Base-by-base conservation (phyloP, 192 early-diverging fungal species). In the Linnemannia schmuckeri region DNA sequence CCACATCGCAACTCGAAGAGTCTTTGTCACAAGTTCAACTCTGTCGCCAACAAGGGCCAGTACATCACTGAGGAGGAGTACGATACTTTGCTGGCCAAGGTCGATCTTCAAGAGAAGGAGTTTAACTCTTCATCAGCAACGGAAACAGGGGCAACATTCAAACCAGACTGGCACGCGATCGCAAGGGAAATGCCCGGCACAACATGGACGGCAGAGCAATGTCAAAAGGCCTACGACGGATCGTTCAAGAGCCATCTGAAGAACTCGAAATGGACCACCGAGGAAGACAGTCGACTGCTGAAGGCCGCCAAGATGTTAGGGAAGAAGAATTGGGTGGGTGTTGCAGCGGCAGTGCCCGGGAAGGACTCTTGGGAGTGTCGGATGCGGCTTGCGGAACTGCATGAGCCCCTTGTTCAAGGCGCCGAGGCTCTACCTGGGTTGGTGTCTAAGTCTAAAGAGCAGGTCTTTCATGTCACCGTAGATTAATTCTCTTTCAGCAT, bases 11-110 rank as follows among this genome's bases (percentile, higher is more conserved):
- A 81, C 27, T 13, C 79, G 9, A 87, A 87, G 74, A 78, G 76
- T 75, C 35, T 87, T 18, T 81, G 85, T 30, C 85, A 87, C 76
- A 87, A 87, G 85, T 87, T 54, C 72, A 55, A 37, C 13, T 61
- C 70, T 40, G 55, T 87, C 37, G 35, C 3, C 8, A 15, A 77
- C 76, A 77, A 76, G 40, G 80, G 76, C 6, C 18, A 57, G 24
- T 46, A 87, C 68, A 78, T 87, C 20, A 75, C 80, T 0, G 30
- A 70, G 15, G 72, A 74, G 57, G 85, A 87, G 46, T 87, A 87
- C 27, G 76, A 81, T 38, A 55, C 76, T 12, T 69, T 87, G 38
- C 40, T 87, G 72, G 41, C 70, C 27, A 78, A 55, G 24, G 70
- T 87, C 17, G 76, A 87, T 46, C 17, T 10, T 1, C 85, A 87